Evolutionary conservation across 805 yeast species (phyloP).

Genomic region (Kuraishia hungarica): DNA sequence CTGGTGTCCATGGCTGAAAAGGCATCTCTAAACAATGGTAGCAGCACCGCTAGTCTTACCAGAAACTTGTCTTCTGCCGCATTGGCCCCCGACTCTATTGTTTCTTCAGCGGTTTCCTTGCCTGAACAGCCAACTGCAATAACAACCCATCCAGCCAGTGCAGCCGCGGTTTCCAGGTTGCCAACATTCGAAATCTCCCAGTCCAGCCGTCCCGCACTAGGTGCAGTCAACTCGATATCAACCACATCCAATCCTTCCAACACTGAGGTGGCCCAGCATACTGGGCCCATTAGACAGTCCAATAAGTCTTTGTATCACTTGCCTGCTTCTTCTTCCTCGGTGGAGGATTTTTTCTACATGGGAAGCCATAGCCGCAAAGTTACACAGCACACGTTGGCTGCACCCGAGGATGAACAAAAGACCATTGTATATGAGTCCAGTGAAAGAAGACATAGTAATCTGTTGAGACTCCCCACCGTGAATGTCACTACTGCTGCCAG

Average conservation of each 20-base stretch:
- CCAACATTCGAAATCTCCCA: too few relatives aligned
- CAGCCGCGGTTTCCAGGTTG: too few relatives aligned
- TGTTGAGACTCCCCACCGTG: neutral
- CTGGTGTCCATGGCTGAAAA: conserved; percentile 8
- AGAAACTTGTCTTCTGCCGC: conserved; percentile 4
- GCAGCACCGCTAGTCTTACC: conserved; percentile 8
- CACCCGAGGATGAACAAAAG: neutral
- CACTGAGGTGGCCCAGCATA: neutral
- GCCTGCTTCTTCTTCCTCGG: conserved; percentile 22
- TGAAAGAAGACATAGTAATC: conserved; percentile 1
- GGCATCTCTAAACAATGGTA: conserved; percentile 3
- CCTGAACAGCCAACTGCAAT: conserved; percentile 5
- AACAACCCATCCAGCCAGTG: conserved; percentile 6
- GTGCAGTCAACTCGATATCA: neutral
- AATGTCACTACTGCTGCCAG: neutral
- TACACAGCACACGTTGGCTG: neutral
- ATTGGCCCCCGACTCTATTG: conserved; percentile 6
- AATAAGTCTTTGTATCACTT: neutral
- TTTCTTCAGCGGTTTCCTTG: neutral
- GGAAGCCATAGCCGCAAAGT: conserved; percentile 15
- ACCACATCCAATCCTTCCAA: neutral
- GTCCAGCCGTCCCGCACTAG: too few relatives aligned
- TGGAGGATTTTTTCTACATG: conserved; percentile 45
- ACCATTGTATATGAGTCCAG: neutral
- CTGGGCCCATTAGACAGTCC: neutral